Base-by-base conservation (phyloP, 2,329 filamentous ascomycete species). In the Talaromyces sp. region DNA sequence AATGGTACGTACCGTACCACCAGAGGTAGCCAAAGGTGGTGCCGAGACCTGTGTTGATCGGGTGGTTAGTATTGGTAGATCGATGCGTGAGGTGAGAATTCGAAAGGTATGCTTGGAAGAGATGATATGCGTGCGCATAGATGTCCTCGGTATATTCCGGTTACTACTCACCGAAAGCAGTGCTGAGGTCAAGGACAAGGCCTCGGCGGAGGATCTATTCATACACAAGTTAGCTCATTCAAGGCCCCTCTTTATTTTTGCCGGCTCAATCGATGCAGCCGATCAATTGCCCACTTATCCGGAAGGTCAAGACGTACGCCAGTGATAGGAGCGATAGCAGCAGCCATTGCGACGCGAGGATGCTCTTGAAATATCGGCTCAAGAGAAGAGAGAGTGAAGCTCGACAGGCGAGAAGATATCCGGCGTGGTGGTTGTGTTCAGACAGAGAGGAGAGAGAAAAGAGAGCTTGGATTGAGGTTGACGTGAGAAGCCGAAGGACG, bases 121-220 rank as follows among this genome's bases (percentile, higher is more conserved):
- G 12, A 35, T 35, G 1, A 14, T 35, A 35, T 35, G 3, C 3
- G 10, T 14, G 6, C 17, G 31, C 31, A 32, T 32, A 35, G 32
- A 35, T 12, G 17, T 38, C 35, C 35, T 38, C 35, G 35, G 35
- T 38, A 38, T 38, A 35, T 32, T 7, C 35, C 14, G 35, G 35
- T 38, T 38, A 14, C 6, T n/a, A 80, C 85, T 75, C 79, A 87
- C 86, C 86, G 70, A 86, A 77, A 66, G 85, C 83, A 72, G 87
- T 84, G 70, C 83, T 85, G 69, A 89, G 78, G 75, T 89, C 85
- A 68, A 88, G 80, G 68, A 89, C 85, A 62, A 88, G 78, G 71
- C 80, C 80, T 73, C 83, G 81, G 74, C 84, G 83, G 77, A 88
- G 83, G 82, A 87, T 87, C 85, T 87, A 62, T 43, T 10, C 2